phyloP scores from a whole-genome alignment of 2,329 filamentous ascomycete species.

The Ophiostoma novo-ulmi region DNA sequence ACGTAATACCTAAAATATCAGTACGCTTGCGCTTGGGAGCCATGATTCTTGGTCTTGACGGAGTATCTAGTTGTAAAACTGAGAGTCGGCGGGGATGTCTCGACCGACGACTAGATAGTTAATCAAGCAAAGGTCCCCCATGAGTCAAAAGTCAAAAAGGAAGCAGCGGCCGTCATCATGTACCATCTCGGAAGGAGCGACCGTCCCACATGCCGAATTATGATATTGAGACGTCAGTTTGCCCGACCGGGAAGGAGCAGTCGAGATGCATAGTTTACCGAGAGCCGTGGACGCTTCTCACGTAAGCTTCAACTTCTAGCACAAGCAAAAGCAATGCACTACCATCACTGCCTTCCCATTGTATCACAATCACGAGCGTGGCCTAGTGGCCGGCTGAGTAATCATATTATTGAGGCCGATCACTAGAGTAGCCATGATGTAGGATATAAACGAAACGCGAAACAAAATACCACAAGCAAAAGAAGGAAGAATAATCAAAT shows the following conservation, averaged over 20 bases:
- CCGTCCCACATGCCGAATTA: background rate
- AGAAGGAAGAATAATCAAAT: background rate
- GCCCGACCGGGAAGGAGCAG: background rate
- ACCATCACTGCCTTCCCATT: background rate
- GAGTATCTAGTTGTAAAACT: background rate
- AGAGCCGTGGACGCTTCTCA: background rate
- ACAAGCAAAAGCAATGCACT: background rate
- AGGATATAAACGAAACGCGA: background rate
- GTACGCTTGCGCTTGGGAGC: background rate
- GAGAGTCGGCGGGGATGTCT: background rate
- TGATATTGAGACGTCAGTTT: background rate
- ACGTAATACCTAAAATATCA: background rate
- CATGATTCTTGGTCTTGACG: background rate
- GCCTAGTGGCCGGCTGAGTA: background rate
- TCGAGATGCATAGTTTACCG: background rate
- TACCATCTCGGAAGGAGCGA: background rate
- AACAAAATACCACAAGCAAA: background rate
- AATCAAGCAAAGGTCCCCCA: background rate
- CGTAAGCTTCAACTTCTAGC: background rate
- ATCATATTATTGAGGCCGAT: background rate
- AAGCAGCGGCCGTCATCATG: slow-evolving; percentile 9
- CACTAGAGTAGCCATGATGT: background rate
- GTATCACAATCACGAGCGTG: background rate
- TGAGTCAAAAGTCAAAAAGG: background rate
- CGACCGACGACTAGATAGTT: background rate